Percentiles rank a stretch among this genome's conserved stretches.
Evolutionary conservation across 2,329 filamentous ascomycete genomes (phyloP).

Genomic region (Ramularia collo-cygni): DNA sequence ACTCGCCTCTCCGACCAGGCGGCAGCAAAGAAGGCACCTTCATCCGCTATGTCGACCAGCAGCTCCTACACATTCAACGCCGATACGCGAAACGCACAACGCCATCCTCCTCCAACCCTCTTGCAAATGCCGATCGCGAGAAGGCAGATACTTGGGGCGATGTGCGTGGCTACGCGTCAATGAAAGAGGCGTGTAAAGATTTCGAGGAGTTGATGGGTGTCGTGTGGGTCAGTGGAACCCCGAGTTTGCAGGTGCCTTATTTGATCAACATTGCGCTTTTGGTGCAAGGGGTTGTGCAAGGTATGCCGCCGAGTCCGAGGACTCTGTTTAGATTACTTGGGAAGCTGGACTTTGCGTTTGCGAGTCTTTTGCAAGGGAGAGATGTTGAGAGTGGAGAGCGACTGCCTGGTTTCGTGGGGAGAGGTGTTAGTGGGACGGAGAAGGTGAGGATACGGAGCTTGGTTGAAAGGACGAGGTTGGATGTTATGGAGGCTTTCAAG

Average conservation of each 20-base stretch:
- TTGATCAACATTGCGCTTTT: constrained; percentile 71
- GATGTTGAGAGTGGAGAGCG: constrained; percentile 59
- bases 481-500: constrained; percentile 63
- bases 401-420: constrained; percentile 63
- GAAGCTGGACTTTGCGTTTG: constrained; percentile 80
- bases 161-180: constrained; percentile 51
- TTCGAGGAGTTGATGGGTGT: constrained; percentile 69
- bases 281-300: constrained; percentile 62
- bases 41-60: constrained; percentile 51
- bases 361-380: constrained; percentile 61
- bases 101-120: constrained; percentile 12
- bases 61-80: constrained; percentile 44
- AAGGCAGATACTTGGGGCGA: constrained; percentile 32
- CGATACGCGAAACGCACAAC: constrained; percentile 46
- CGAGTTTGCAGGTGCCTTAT: constrained; percentile 77
- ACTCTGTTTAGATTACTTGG: constrained; percentile 63
- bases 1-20: constrained; percentile 47
- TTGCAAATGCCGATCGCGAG: constrained; percentile 21
- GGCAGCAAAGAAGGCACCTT: constrained; percentile 53
- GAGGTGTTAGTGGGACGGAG: constrained; percentile 68
- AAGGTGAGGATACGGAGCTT: constrained; percentile 82
- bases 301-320: constrained; percentile 63
- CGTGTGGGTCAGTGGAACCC: constrained; percentile 80
- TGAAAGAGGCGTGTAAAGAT: constrained; percentile 66
- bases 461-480: constrained; percentile 66